A percentile compares a stretch with the other conserved stretches of the same genome.
These are phyloP conservation scores for Trichoderma citrinoviride DNA, from an alignment of 2,329 filamentous ascomycete species.

Conservation along the genomic window DNA sequence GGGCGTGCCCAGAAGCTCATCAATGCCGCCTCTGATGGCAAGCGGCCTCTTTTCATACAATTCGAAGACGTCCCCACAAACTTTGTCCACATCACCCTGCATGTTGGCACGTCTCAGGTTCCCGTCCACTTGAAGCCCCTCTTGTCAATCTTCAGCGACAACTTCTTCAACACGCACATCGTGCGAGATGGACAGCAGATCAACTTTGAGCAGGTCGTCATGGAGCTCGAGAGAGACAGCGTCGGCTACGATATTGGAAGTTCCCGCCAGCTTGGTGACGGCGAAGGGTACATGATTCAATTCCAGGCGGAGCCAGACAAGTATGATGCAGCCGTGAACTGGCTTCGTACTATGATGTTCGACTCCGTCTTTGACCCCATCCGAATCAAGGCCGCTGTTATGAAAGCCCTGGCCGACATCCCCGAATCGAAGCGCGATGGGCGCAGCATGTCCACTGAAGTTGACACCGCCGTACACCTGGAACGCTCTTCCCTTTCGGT, in stretches of 20 bases:
- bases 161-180: conserved; percentile 93
- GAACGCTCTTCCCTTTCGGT: conserved; percentile 72
- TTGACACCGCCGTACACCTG: conserved; percentile 77
- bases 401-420: conserved; percentile 85
- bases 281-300: conserved; percentile 75
- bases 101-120: conserved; percentile 74
- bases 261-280: conserved; percentile 67
- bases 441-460: conserved; percentile 60
- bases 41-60: conserved; percentile 86
- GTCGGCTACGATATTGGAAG: conserved; percentile 75
- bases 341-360: conserved; percentile 84
- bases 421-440: conserved; percentile 90
- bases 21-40: conserved; percentile 60
- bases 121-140: conserved; percentile 83
- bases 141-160: conserved; percentile 78
- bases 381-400: conserved; percentile 62
- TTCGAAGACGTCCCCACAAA: conserved; percentile 93
- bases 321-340: conserved; percentile 76
- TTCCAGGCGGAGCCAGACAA: conserved; percentile 88
- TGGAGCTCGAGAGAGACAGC: conserved; percentile 86
- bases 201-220: conserved; percentile 88
- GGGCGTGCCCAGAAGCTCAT: conserved; percentile 74
- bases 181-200: conserved; percentile 70
- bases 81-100: conserved; percentile 81
- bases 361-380: conserved; percentile 80